These are phyloP conservation scores for Trametes maxima DNA, from an alignment of 768 basidiomycete species.

Conservation along the genomic window DNA sequence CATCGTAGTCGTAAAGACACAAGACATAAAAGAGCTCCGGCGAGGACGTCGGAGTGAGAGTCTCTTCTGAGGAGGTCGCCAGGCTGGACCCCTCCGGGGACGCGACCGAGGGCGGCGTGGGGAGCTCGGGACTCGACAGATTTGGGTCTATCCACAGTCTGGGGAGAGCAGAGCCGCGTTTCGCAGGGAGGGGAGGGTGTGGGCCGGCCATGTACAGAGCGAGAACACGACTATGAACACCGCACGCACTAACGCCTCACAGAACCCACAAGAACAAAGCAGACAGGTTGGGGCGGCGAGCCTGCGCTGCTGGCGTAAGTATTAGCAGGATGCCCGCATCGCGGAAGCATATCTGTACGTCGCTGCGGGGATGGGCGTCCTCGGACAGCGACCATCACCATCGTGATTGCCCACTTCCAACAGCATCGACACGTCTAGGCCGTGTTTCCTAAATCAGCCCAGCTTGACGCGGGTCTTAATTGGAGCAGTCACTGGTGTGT, in stretches of 20 bases:
- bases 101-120: conserved; percentile 17
- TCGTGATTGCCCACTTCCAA: conserved; percentile 17
- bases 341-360: conserved; percentile 16
- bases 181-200: conserved; percentile 1
- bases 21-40: conserved; percentile 51
- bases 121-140: conserved; percentile 16
- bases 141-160: conserved; percentile 28
- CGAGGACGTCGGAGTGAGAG: conserved; percentile 17
- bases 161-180: conserved; percentile 22
- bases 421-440: not conserved
- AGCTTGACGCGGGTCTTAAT: not conserved
- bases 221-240: not conserved
- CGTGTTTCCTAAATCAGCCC: not conserved
- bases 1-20: conserved; percentile 69
- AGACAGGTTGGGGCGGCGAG: not conserved
- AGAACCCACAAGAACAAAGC: not conserved
- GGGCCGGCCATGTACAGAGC: conserved; percentile 14
- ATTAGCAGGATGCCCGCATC: not conserved
- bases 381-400: conserved; percentile 21
- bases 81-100: conserved; percentile 20
- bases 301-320: conserved; percentile 9
- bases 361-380: not conserved
- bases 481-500: not conserved
- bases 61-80: conserved; percentile 18
- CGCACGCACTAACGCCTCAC: conserved; percentile 7